Percentiles rank a stretch among this genome's conserved stretches.
Conservation (phyloP, 805 yeast genomes). For the Millerozyma miso region DNA sequence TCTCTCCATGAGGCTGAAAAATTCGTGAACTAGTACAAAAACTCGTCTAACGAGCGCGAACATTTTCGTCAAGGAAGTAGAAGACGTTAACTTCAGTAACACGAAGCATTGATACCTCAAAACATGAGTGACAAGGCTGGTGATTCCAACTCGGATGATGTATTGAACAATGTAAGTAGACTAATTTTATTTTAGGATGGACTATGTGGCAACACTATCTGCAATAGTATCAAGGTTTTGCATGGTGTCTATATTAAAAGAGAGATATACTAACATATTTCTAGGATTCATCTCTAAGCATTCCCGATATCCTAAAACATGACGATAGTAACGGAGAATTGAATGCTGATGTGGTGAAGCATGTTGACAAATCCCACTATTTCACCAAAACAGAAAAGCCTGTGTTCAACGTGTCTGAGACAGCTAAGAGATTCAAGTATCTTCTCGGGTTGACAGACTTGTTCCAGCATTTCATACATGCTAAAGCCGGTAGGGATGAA, state of each 20-base stretch:
- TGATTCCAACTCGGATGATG: background rate
- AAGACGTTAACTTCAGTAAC: too few species aligned
- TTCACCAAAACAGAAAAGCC: conserved; percentile 31
- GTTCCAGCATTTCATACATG: conserved; percentile 64
- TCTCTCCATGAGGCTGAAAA: too few species aligned
- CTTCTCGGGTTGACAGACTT: conserved; percentile 60
- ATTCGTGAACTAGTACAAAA: too few species aligned
- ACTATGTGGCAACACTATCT: too few species aligned
- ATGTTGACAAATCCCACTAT: conserved; percentile 18
- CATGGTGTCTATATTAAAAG: background rate
- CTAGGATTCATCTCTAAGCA: conserved; percentile 4
- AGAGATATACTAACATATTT: conserved; percentile 2
- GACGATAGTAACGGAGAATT: background rate
- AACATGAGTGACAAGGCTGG: background rate
- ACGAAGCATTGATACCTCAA: background rate
- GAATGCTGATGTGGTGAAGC: background rate
- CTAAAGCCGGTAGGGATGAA: conserved; percentile 60
- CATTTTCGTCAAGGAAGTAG: background rate
- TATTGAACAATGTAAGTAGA: background rate
- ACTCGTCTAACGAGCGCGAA: background rate
- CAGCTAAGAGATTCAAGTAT: conserved; percentile 64
- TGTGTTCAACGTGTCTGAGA: conserved; percentile 51
- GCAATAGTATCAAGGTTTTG: background rate
- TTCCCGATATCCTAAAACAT: conserved; percentile 5
- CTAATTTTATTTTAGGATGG: too few species aligned